phyloP scores from a whole-genome alignment of 306 rosid species.

The Herpetospermum pedunculosum region DNA sequence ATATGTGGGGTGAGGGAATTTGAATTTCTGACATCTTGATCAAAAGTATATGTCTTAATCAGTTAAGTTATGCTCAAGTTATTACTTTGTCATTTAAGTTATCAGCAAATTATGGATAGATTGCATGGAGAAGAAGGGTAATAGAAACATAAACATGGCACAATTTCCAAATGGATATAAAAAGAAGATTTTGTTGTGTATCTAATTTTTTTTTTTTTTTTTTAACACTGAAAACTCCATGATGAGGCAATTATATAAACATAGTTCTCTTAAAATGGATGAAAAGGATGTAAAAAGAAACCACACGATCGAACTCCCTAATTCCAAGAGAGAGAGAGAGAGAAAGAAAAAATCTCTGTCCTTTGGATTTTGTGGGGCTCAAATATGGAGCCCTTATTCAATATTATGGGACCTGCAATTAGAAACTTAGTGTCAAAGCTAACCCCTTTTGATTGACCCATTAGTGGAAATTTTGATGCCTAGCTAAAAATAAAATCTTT shows the following conservation, averaged over 20 bases:
- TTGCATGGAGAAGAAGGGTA: neutral
- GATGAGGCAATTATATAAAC: constrained; percentile 45
- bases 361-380: constrained; percentile 62
- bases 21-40: no score
- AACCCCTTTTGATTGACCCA: constrained; percentile 31
- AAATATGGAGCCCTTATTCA: constrained; percentile 13
- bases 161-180: neutral
- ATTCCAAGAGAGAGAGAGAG: constrained; percentile 42
- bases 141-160: neutral
- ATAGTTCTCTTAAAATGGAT: constrained; percentile 25
- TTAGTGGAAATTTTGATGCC: constrained; percentile 42
- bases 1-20: no score
- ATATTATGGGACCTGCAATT: constrained; percentile 24
- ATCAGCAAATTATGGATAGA: neutral
- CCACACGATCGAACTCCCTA: constrained; percentile 14
- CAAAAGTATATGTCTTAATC: no score
- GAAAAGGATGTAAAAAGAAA: constrained; percentile 39
- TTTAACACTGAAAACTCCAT: constrained; percentile 25
- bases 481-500: neutral
- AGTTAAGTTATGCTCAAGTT: no score
- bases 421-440: constrained; percentile 51
- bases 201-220: constrained; percentile 14
- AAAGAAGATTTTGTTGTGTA: constrained; percentile 5
- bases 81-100: neutral
- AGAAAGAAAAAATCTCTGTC: constrained; percentile 33